phyloP scores from a whole-genome alignment of 495 filamentous ascomycete genomes.

The Bathelium albidoporum region DNA sequence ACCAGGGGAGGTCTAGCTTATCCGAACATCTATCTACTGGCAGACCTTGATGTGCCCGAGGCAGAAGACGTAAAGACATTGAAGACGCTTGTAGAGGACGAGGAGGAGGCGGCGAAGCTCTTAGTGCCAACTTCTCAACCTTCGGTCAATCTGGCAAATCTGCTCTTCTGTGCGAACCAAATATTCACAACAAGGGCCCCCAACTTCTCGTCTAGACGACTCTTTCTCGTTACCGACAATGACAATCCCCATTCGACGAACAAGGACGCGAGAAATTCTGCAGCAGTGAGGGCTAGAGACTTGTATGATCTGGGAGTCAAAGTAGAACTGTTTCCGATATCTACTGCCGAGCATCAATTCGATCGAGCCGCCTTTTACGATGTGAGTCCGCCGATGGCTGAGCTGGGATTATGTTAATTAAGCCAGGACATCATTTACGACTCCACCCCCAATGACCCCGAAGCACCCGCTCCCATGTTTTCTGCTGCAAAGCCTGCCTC shows the following conservation, averaged over 20 bases:
- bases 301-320: constrained; percentile 87
- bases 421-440: constrained; percentile 33
- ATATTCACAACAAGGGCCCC: constrained; percentile 92
- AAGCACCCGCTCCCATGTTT: constrained; percentile 46
- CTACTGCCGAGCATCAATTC: constrained; percentile 61
- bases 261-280: constrained; percentile 59
- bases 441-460: constrained; percentile 48
- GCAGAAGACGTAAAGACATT: constrained; percentile 78
- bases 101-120: constrained; percentile 50
- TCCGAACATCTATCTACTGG: constrained; percentile 85
- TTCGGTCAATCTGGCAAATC: constrained; percentile 70
- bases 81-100: constrained; percentile 63
- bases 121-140: constrained; percentile 56
- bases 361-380: constrained; percentile 86
- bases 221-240: constrained; percentile 94
- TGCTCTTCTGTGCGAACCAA: constrained; percentile 91
- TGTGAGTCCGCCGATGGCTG: constrained; percentile 36
- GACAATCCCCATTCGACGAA: constrained; percentile 73
- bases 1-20: constrained; percentile 53
- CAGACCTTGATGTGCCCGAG: constrained; percentile 77
- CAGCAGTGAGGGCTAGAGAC: constrained; percentile 84
- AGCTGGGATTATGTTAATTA: constrained; percentile 53
- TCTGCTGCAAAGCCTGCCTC: constrained; percentile 33
- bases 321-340: constrained; percentile 92
- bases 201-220: constrained; percentile 80